Conservation (phyloP, 2,329 filamentous ascomycete species). For the Pseudofabraea citricarpa region DNA sequence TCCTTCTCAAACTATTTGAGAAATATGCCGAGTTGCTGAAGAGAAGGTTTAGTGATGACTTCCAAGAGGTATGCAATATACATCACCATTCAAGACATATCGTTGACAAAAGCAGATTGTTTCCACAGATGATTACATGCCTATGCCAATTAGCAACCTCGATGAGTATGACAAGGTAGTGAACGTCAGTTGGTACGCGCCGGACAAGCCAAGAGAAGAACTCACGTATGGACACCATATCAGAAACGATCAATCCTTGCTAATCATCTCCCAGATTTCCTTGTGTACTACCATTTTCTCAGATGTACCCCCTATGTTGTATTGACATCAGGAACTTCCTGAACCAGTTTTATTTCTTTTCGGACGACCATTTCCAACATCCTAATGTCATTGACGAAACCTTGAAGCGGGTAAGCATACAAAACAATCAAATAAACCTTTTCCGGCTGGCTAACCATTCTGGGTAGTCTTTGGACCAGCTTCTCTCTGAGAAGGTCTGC, state of each 20-base stretch:
- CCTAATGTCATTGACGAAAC: constrained; percentile 88
- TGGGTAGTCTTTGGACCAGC: constrained; percentile 76
- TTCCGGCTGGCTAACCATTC: not conserved
- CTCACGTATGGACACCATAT: constrained; percentile 53
- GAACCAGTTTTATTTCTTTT: constrained; percentile 98
- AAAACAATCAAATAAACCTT: not conserved
- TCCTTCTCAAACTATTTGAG: constrained; percentile 84
- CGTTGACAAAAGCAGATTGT: constrained; percentile 61
- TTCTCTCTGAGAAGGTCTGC: constrained; percentile 91
- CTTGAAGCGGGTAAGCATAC: constrained; percentile 59
- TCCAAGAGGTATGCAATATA: constrained; percentile 77
- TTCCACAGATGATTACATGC: constrained; percentile 98
- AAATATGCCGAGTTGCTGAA: constrained; percentile 93
- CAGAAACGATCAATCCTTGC: constrained; percentile 5
- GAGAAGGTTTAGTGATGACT: constrained; percentile 88
- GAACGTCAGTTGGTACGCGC: constrained; percentile 92
- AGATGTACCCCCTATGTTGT: constrained; percentile 98
- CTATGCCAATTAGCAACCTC: constrained; percentile 87
- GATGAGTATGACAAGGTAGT: constrained; percentile 96
- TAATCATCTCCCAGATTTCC: constrained; percentile 60
- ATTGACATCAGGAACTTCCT: constrained; percentile 97
- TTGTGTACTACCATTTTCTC: constrained; percentile 92
- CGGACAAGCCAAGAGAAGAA: constrained; percentile 71
- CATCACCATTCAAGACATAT: too few relatives aligned
- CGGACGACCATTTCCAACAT: constrained; percentile 91